Conservation (phyloP, 202 grass and related monocot genomes). For the Zizania palustris region DNA sequence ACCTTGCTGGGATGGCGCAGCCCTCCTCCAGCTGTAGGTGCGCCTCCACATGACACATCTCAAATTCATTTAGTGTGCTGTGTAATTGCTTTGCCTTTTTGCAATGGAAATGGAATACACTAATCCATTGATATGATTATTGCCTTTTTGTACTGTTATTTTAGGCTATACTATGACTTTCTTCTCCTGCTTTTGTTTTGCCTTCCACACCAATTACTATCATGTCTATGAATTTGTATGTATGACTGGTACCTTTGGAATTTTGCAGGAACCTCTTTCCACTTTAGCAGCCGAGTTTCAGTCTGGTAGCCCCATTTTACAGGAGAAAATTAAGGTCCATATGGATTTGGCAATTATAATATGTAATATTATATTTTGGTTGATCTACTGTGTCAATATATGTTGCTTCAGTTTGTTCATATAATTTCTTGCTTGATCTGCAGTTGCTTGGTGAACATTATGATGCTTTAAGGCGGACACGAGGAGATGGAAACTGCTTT, state of each 20-base stretch:
- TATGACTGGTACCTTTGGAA: constrained; percentile 35
- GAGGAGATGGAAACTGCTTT: constrained; percentile 98
- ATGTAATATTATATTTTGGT: constrained; percentile 15
- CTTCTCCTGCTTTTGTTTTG: constrained; percentile 6
- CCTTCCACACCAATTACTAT: constrained; percentile 9
- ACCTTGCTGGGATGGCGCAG: too few relatives aligned
- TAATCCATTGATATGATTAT: background rate
- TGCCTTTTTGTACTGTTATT: background rate
- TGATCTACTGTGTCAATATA: background rate
- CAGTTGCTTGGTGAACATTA: constrained; percentile 92
- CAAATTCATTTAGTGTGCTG: background rate
- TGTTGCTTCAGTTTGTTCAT: constrained; percentile 44
- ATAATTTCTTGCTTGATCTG: constrained; percentile 45
- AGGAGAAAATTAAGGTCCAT: constrained; percentile 92
- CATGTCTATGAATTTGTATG: background rate
- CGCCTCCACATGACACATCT: too few relatives aligned
- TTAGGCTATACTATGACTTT: background rate
- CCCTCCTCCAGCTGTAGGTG: too few relatives aligned
- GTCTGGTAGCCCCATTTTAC: constrained; percentile 81
- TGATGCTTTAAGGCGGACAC: constrained; percentile 84
- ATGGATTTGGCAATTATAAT: constrained; percentile 42
- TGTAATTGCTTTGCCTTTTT: background rate
- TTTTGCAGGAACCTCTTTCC: constrained; percentile 88
- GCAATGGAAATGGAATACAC: background rate
- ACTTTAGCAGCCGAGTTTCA: constrained; percentile 84